phyloP scores from a whole-genome alignment of 2,329 filamentous ascomycete species.

The Diplodia mutila region DNA sequence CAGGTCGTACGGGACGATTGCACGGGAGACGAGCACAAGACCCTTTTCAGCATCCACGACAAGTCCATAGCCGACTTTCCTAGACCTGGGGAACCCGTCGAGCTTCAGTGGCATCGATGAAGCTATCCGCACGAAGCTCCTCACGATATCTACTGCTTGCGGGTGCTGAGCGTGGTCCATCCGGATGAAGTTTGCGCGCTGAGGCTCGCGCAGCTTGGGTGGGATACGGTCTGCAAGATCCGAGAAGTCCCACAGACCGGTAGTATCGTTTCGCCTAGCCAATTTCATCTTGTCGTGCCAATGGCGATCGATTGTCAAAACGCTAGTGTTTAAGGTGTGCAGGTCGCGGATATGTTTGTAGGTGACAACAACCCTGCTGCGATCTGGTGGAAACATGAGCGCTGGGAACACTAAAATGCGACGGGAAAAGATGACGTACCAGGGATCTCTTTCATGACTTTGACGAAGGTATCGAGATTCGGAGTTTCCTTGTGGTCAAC shows the following conservation, averaged over 20 bases:
- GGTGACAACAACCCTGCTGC: slow-evolving; percentile 84
- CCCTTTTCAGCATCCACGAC: slow-evolving; percentile 98
- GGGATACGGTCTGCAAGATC: slow-evolving; percentile 82
- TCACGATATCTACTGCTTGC: slow-evolving; percentile 88
- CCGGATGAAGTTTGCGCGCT: slow-evolving; percentile 88
- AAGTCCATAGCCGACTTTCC: slow-evolving; percentile 92
- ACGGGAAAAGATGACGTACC: neutral
- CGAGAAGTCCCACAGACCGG: slow-evolving; percentile 92
- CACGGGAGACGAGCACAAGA: slow-evolving; percentile 88
- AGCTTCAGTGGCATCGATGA: slow-evolving; percentile 95
- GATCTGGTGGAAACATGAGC: slow-evolving; percentile 47
- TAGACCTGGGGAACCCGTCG: slow-evolving; percentile 94
- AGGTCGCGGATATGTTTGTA: slow-evolving; percentile 95
- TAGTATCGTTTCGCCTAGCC: slow-evolving; percentile 84
- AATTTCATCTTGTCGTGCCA: slow-evolving; percentile 96
- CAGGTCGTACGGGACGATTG: slow-evolving; percentile 93
- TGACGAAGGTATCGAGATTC: slow-evolving; percentile 83
- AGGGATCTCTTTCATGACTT: slow-evolving; percentile 87
- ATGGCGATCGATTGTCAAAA: slow-evolving; percentile 90
- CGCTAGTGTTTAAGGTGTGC: slow-evolving; percentile 90
- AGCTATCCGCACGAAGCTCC: slow-evolving; percentile 91
- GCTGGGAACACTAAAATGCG: no score
- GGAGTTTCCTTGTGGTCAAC: slow-evolving; percentile 91
- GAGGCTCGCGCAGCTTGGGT: slow-evolving; percentile 69
- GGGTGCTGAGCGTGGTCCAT: slow-evolving; percentile 86